Conservation (phyloP, 148 eudicot species). For the Linanthus parryae region DNA sequence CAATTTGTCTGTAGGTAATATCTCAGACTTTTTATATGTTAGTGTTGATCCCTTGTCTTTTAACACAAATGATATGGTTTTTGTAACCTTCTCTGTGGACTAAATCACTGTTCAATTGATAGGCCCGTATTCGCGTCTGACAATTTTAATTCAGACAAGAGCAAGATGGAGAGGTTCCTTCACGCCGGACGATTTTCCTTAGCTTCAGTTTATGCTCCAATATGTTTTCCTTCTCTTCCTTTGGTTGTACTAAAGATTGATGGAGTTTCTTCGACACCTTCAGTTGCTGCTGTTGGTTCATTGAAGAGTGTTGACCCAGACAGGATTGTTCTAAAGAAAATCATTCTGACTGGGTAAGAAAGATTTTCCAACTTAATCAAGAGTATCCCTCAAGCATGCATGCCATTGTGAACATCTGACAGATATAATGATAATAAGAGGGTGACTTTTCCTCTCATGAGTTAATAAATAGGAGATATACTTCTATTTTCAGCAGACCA, state of each 20-base stretch:
- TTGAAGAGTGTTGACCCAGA: conserved; percentile 68
- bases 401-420: no score
- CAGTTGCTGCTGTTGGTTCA: conserved; percentile 84
- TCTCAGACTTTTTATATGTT: not conserved
- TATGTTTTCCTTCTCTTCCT: conserved; percentile 77
- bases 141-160: conserved; percentile 68
- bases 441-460: no score
- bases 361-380: no score
- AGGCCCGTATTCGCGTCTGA: conserved; percentile 93
- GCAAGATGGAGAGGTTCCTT: conserved; percentile 98
- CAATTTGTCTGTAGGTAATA: conserved; percentile 72
- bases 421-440: no score
- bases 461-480: no score
- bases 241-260: conserved; percentile 65
- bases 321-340: conserved; percentile 79
- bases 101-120: no score
- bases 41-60: not conserved
- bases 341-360: conserved; percentile 83
- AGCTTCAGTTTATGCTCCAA: conserved; percentile 91
- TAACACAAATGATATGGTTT: not conserved
- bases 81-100: no score
- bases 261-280: conserved; percentile 30
- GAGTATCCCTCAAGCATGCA: no score
- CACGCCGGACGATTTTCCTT: conserved; percentile 80
- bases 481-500: no score